These are phyloP conservation scores for Dimocarpus longan DNA, from an alignment of 345 rosid genomes.

Conservation along the genomic window DNA sequence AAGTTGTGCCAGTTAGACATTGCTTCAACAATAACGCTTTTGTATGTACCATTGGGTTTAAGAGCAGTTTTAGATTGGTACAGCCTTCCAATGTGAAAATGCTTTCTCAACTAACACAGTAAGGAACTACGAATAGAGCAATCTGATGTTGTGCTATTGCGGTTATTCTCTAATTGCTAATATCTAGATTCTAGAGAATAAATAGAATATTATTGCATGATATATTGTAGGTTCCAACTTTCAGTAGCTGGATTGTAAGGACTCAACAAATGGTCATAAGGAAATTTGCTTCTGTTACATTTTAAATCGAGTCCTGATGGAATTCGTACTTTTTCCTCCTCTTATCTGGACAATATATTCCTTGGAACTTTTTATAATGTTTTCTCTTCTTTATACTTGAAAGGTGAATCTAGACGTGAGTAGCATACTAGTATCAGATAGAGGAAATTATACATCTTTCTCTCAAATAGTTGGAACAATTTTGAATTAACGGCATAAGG, in stretches of 20 bases:
- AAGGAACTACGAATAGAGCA: background rate
- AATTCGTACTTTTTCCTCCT: background rate
- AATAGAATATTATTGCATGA: background rate
- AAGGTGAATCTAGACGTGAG: background rate
- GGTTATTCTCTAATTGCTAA: background rate
- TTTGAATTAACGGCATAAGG: no score
- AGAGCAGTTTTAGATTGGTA: background rate
- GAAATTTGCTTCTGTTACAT: background rate
- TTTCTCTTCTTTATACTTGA: background rate
- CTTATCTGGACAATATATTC: background rate
- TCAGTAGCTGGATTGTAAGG: background rate
- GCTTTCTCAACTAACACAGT: background rate
- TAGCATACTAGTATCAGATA: no score
- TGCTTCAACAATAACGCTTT: background rate
- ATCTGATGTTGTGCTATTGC: background rate
- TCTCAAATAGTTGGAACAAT: no score
- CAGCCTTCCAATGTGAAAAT: background rate
- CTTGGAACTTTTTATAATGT: conserved; percentile 1
- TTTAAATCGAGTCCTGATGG: background rate
- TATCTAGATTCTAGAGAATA: background rate
- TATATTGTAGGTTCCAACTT: background rate
- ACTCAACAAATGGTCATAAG: background rate
- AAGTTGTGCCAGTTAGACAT: background rate
- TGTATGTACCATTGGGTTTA: background rate
- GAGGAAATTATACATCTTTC: no score